A percentile compares a stretch with the other conserved stretches of the same genome.
phyloP scores from a whole-genome alignment of 2,329 filamentous ascomycete genomes.

The Fusarium sp. region DNA sequence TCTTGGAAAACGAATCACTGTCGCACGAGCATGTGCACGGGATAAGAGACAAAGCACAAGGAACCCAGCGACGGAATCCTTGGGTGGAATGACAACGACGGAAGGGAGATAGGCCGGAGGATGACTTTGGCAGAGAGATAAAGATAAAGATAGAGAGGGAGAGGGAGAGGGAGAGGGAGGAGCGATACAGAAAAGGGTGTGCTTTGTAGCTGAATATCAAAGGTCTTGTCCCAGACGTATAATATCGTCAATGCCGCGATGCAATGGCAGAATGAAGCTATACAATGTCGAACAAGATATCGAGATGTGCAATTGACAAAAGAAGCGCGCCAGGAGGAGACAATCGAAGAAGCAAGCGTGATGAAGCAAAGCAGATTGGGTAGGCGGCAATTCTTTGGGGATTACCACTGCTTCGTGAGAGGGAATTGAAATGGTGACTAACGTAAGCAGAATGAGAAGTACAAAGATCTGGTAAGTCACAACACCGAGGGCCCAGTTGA shows the following conservation, averaged over 20 bases:
- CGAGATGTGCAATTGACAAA: slow-evolving; percentile 12
- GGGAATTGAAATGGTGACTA: slow-evolving; percentile 15
- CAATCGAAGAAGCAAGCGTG: slow-evolving; percentile 1
- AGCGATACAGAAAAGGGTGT: slow-evolving; percentile 22
- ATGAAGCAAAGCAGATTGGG: background rate
- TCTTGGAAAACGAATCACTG: slow-evolving; percentile 31
- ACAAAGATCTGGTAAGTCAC: slow-evolving; percentile 18
- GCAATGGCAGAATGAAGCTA: slow-evolving; percentile 16
- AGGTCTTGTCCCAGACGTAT: slow-evolving; percentile 17
- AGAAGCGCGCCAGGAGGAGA: slow-evolving; percentile 11
- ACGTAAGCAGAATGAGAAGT: slow-evolving; percentile 13
- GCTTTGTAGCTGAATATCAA: slow-evolving; percentile 27
- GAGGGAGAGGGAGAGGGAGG: background rate
- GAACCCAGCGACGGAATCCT: slow-evolving; percentile 34
- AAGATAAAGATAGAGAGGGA: background rate
- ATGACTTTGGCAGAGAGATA: slow-evolving; percentile 9
- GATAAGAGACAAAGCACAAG: slow-evolving; percentile 31
- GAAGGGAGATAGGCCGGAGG: slow-evolving; percentile 23
- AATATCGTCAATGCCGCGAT: slow-evolving; percentile 19
- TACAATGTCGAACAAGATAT: slow-evolving; percentile 6
- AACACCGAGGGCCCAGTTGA: slow-evolving; percentile 13
- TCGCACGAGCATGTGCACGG: slow-evolving; percentile 44
- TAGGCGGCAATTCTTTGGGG: slow-evolving; percentile 9
- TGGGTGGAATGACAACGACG: slow-evolving; percentile 25
- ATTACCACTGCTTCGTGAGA: slow-evolving; percentile 31